These are phyloP conservation scores for Plasmodium cynomolgi DNA, from an alignment of 169 alveolate species.

Conservation along the genomic window DNA sequence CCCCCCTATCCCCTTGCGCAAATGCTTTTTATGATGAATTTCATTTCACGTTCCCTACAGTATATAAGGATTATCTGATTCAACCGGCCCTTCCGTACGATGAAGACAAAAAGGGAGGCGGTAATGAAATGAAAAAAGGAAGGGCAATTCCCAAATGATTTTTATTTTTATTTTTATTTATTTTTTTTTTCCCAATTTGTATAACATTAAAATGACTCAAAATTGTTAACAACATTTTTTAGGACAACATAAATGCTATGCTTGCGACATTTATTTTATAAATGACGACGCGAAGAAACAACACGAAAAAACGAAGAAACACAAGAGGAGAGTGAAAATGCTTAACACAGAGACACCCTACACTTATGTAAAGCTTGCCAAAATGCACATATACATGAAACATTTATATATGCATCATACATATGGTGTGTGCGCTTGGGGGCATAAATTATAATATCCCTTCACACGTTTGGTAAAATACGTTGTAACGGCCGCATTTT, in stretches of 20 bases:
- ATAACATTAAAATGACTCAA: not conserved
- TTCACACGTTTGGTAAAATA: not conserved
- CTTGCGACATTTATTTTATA: conserved; percentile 84
- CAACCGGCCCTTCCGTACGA: conserved; percentile 51
- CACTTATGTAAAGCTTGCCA: conserved; percentile 39
- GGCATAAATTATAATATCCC: not conserved
- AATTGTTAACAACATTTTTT: conserved; percentile 9
- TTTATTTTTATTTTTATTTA: not conserved
- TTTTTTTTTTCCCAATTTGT: not conserved
- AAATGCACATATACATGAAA: not conserved
- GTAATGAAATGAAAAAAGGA: conserved; percentile 11
- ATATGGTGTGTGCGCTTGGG: not conserved
- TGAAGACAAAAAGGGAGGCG: conserved; percentile 69
- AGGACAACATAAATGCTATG: conserved; percentile 80
- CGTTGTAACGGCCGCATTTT: not conserved
- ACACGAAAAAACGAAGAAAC: conserved; percentile 81
- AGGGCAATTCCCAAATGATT: not conserved
- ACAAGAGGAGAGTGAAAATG: conserved; percentile 81
- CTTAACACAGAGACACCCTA: conserved; percentile 43
- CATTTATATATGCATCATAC: not conserved
- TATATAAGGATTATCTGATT: conserved; percentile 38
- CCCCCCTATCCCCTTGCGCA: not conserved
- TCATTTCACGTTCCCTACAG: conserved; percentile 7
- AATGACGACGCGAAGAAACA: conserved; percentile 76
- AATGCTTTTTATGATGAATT: not conserved